A percentile compares a stretch with the other conserved stretches of the same genome.
These are phyloP conservation scores for Thymus quinquecostatus DNA, from an alignment of 257 asterid genomes.

Conservation along the genomic window DNA sequence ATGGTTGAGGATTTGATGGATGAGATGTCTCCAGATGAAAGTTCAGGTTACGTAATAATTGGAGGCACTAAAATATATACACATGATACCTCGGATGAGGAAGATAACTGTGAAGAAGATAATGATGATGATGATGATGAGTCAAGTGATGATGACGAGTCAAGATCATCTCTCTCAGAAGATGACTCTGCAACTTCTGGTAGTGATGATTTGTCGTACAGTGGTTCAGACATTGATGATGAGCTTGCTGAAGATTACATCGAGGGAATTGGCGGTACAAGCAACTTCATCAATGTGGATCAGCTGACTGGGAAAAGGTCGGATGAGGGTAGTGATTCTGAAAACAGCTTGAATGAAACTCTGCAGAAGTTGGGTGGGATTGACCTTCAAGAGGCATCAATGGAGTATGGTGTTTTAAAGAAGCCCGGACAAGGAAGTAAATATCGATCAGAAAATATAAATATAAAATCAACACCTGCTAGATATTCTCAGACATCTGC, in stretches of 20 bases:
- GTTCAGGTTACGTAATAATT: conserved; percentile 69
- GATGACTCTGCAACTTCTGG: conserved; percentile 58
- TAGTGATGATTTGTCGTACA: conserved; percentile 50
- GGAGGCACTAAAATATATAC: conserved; percentile 87
- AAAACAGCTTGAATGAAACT: conserved; percentile 51
- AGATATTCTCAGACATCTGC: conserved; percentile 42
- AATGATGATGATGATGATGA: conserved; percentile 40
- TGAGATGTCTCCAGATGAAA: conserved; percentile 46
- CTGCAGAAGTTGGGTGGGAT: conserved; percentile 72
- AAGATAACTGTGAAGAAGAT: conserved; percentile 60
- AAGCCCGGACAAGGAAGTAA: conserved; percentile 51
- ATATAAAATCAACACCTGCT: conserved; percentile 38
- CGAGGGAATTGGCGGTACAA: conserved; percentile 75
- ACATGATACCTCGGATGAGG: conserved; percentile 64
- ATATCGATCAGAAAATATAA: conserved; percentile 35
- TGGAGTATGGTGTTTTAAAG: conserved; percentile 57
- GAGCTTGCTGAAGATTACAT: conserved; percentile 88
- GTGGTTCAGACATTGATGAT: conserved; percentile 80
- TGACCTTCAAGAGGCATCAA: conserved; percentile 82
- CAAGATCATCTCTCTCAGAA: conserved; percentile 55
- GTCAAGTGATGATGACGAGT: conserved; percentile 52
- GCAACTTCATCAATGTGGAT: conserved; percentile 52
- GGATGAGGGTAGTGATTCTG: conserved; percentile 43
- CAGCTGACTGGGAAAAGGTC: conserved; percentile 52
- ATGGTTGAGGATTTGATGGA: conserved; percentile 41